phyloP scores from a whole-genome alignment of 2,329 filamentous ascomycete species.

The Curvularia lunata region DNA sequence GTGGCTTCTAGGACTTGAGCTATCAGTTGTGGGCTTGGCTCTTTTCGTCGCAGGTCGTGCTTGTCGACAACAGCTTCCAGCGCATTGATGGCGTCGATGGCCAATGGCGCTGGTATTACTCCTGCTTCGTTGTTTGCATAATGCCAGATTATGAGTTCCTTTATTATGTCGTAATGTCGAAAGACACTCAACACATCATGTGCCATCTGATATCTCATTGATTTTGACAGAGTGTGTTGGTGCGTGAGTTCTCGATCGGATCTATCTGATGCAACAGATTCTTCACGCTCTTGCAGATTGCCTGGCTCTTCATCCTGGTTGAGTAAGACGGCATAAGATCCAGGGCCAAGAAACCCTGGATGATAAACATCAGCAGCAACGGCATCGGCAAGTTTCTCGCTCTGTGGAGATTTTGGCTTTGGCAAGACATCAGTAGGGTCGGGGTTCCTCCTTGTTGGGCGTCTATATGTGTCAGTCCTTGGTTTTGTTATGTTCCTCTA shows the following conservation, averaged over 20 bases:
- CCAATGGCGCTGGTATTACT: conserved; percentile 46
- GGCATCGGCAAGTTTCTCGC: conserved; percentile 41
- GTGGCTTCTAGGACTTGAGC: conserved; percentile 38
- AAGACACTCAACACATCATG: conserved; percentile 36
- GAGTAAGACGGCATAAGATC: conserved; percentile 41
- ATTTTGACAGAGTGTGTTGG: conserved; percentile 40
- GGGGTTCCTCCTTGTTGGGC: conserved; percentile 23
- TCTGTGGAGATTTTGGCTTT: conserved; percentile 18
- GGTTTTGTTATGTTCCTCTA: neutral
- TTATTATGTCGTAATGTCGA: conserved; percentile 35
- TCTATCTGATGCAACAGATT: conserved; percentile 34
- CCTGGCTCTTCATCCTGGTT: conserved; percentile 35
- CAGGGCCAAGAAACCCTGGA: conserved; percentile 44
- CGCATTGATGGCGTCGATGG: conserved; percentile 43
- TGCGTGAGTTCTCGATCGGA: conserved; percentile 38
- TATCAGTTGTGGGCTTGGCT: conserved; percentile 36
- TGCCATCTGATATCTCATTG: conserved; percentile 40
- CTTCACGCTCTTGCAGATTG: conserved; percentile 24
- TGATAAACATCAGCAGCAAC: conserved; percentile 41
- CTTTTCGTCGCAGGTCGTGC: conserved; percentile 33
- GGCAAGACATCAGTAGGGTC: conserved; percentile 16
- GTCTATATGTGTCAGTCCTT: conserved; percentile 20
- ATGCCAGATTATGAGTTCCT: conserved; percentile 34
- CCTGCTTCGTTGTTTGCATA: conserved; percentile 40
- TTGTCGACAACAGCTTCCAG: conserved; percentile 41